phyloP scores from a whole-genome alignment of 129 eudicot genomes.

The Logfia minima region DNA sequence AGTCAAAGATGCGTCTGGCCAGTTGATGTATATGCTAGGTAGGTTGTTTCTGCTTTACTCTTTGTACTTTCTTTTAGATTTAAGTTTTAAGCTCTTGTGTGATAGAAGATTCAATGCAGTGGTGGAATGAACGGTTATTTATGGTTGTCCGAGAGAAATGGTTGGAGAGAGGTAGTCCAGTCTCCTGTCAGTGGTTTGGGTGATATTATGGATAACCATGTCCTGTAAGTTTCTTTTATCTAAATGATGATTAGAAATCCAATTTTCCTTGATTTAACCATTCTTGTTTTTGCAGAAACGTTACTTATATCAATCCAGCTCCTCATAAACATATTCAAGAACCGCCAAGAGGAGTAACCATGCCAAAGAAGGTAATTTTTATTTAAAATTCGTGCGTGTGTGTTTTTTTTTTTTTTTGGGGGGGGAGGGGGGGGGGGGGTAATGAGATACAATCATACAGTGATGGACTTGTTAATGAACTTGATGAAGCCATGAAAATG shows the following conservation, averaged over 20 bases:
- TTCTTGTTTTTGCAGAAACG: constrained; percentile 56
- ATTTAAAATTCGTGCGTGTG: no score
- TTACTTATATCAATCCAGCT: constrained; percentile 61
- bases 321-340: constrained; percentile 68
- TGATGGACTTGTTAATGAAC: neutral
- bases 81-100: neutral
- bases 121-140: constrained; percentile 89
- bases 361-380: constrained; percentile 73
- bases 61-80: neutral
- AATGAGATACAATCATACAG: constrained; percentile 18
- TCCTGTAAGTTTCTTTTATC: constrained; percentile 54
- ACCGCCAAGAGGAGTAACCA: constrained; percentile 71
- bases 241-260: constrained; percentile 2
- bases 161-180: constrained; percentile 43
- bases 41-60: constrained; percentile 24
- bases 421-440: neutral
- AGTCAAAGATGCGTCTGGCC: constrained; percentile 48
- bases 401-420: no score
- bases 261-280: neutral
- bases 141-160: constrained; percentile 82
- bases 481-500: neutral
- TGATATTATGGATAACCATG: constrained; percentile 58
- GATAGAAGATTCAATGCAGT: constrained; percentile 40
- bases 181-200: constrained; percentile 71
- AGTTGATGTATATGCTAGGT: constrained; percentile 69